Evolutionary conservation across 2,329 filamentous ascomycete species (phyloP), one percentile per base, ranked within the genome.

Genomic region (Talaromyces rugulosus): DNA sequence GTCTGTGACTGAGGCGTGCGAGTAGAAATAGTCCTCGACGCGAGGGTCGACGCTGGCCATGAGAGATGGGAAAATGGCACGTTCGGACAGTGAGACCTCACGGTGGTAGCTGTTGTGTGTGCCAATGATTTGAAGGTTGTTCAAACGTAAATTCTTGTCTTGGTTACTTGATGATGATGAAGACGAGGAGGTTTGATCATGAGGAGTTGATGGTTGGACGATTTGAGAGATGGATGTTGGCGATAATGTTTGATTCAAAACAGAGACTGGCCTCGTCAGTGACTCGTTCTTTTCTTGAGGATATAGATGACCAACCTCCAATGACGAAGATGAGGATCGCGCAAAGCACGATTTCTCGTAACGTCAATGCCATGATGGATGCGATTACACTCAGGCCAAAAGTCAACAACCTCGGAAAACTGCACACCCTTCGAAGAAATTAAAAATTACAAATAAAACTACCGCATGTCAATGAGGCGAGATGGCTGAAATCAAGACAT

Each of bases 31-130:
- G 47, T 59, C 34, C 56, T 63, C 54, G 4, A 27, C 36, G 30
- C 40, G 53, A 0, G 58, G 58, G 47, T 63, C 62, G 57, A 62
- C 52, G 23, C 30, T 53, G 18, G 58, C 62, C 58, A 61, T 61
- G 14, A 63, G 47, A 12, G 28, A 36, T 4, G 58, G 58, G 54
- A 63, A 63, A 18, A 57, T 34, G 44, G 23, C 54, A 18, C 62
- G 54, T 54, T 63, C 62, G 23, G 54, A 52, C 9, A 60, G 42
- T 6, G 58, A 60, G 30, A 63, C 62, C 54, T 63, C 62, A 53
- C 62, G 62, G 31, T 63, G 62, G 36, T 63, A 63, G 54, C 62
- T 63, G 54, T 63, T 63, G 44, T 63, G 62, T 1, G 62, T 58
- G 53, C 62, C 62, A 4, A 63, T 61, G 12, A 63, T 57, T 40